Conservation (phyloP, 2,329 filamentous ascomycete species). For the Coniochaeta ligniaria region DNA sequence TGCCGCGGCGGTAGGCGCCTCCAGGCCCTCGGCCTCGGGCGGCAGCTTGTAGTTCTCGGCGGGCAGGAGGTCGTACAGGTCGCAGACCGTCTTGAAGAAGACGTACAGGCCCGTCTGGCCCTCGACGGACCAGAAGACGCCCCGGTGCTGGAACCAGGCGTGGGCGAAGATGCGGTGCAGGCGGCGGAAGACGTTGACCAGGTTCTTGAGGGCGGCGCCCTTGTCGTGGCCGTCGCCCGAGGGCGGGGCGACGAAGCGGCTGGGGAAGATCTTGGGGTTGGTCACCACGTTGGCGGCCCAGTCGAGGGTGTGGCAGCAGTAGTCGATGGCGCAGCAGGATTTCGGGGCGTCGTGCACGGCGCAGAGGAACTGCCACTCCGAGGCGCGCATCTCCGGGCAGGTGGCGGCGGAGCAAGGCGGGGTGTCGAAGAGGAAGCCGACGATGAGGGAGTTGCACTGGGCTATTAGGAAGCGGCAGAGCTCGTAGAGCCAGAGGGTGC, state of each 20-base stretch:
- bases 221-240: constrained; percentile 52
- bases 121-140: constrained; percentile 93
- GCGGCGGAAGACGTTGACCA: constrained; percentile 90
- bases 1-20: constrained; percentile 22
- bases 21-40: constrained; percentile 81
- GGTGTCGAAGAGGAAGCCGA: constrained; percentile 85
- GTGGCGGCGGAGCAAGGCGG: constrained; percentile 84
- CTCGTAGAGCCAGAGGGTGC: constrained; percentile 93
- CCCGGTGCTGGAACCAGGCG: constrained; percentile 95
- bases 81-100: constrained; percentile 95
- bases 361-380: constrained; percentile 98
- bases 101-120: constrained; percentile 86
- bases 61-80: constrained; percentile 81
- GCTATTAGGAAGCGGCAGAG: constrained; percentile 93
- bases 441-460: constrained; percentile 86
- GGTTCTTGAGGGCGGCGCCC: constrained; percentile 65
- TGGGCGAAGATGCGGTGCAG: constrained; percentile 97
- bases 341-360: constrained; percentile 96
- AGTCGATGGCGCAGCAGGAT: constrained; percentile 96
- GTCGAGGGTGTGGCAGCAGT: constrained; percentile 97
- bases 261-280: constrained; percentile 91
- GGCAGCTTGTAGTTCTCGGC: constrained; percentile 95
- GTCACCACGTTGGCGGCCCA: constrained; percentile 95
- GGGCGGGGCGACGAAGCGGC: constrained; percentile 55
- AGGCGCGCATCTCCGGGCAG: constrained; percentile 96